Base-by-base conservation (phyloP, 1,284 basidiomycete genomes). In the Malassezia arunalokei region DNA sequence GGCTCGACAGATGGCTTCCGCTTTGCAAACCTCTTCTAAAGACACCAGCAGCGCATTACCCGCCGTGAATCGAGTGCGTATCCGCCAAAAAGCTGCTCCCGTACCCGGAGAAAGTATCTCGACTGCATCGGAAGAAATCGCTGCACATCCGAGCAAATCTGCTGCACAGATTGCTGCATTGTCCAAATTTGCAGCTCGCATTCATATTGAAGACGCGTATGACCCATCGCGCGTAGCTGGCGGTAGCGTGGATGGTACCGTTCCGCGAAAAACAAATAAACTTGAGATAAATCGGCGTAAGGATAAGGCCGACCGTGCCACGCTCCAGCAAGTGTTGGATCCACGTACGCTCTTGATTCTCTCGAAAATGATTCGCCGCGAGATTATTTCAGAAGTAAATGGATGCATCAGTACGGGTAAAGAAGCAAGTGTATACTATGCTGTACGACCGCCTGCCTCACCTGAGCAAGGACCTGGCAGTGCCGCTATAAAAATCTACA, bases 401-500 rank as follows among this genome's bases (percentile, higher is more conserved):
- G 70, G 70, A 12, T 65, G 64, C 35, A 54, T 72, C 4, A 64
- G 62, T 24, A 72, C 70, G 0, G 70, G 70, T 8, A 72, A 72
- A 40, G 70, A 72, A 47, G 70, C 68, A 11, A 72, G 68, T 39
- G 70, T 72, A 6, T 72, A 71, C 47, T 68, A 72, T 39, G 69
- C 68, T 8, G 62, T 59, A 15, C 63, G 59, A 17, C 56, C 66
- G 17, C 44, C 56, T 7, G 27, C 49, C 2, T 39, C 35, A 14
- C 12, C 49, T 12, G 51, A 48, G 1, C 32, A n/a, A 6, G 35
- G 20, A 1, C 48, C 63, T n/a, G 57, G 62, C 7, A 59, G 57
- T 29, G 46, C 66, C 11, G 66, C 92, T 0, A 79, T 98, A 58
- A 99, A 98, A 75, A 92, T 99, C 62, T 99, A 92, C 78, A 94